Conservation (phyloP, 306 rosid genomes). For the Myrica gale region DNA sequence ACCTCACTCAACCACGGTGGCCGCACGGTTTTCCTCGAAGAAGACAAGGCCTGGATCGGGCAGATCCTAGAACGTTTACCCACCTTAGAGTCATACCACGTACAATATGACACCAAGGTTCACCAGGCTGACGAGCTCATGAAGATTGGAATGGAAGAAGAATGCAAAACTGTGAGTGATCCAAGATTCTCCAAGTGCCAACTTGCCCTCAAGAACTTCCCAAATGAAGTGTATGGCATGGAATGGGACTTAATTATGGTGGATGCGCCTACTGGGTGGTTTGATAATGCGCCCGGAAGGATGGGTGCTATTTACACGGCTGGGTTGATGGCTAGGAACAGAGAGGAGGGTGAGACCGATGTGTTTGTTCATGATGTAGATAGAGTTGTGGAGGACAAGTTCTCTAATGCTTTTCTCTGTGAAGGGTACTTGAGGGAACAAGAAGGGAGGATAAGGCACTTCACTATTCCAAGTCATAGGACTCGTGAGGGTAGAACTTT, state of each 20-base stretch:
- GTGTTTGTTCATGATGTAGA: slow-evolving; percentile 94
- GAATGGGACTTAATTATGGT: slow-evolving; percentile 98
- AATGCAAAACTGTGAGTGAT: slow-evolving; percentile 56
- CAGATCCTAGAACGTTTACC: slow-evolving; percentile 52
- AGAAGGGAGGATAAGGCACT: slow-evolving; percentile 79
- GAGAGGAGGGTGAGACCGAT: slow-evolving; percentile 68
- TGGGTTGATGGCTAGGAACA: slow-evolving; percentile 84
- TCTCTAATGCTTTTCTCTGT: slow-evolving; percentile 70
- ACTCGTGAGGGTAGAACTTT: slow-evolving; percentile 56
- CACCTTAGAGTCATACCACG: slow-evolving; percentile 63
- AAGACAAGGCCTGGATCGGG: slow-evolving; percentile 70
- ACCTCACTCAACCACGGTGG: slow-evolving; percentile 82
- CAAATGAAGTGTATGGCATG: slow-evolving; percentile 58
- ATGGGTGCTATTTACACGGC: slow-evolving; percentile 93
- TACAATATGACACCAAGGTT: slow-evolving; percentile 68
- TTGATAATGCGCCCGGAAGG: slow-evolving; percentile 79
- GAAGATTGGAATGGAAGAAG: slow-evolving; percentile 41
- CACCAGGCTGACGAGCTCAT: slow-evolving; percentile 59
- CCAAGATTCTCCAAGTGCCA: slow-evolving; percentile 70
- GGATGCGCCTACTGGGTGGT: slow-evolving; percentile 88
- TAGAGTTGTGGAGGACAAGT: slow-evolving; percentile 69
- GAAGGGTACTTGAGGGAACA: slow-evolving; percentile 73
- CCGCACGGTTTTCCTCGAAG: slow-evolving; percentile 82
- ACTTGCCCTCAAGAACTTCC: slow-evolving; percentile 66
- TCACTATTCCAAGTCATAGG: slow-evolving; percentile 74